These are phyloP conservation scores for Drechslerella coelobrocha DNA, from an alignment of 2,329 filamentous ascomycete species.

Conservation along the genomic window DNA sequence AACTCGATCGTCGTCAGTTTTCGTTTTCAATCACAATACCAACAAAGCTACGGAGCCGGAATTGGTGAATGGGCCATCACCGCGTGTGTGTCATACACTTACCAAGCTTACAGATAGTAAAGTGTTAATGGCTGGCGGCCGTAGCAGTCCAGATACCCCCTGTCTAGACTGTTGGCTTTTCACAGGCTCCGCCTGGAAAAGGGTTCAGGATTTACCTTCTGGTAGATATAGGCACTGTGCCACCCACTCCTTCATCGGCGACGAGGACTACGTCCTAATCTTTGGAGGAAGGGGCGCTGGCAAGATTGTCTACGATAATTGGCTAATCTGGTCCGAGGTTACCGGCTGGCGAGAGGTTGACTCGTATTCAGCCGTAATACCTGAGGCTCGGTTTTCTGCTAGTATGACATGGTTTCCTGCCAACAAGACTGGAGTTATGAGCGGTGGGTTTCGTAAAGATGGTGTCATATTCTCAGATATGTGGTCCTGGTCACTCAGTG, in stretches of 20 bases:
- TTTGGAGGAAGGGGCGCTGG: constrained; percentile 68
- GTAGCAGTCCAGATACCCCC: constrained; percentile 74
- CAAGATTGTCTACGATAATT: constrained; percentile 62
- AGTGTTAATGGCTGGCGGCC: constrained; percentile 75
- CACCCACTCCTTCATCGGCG: constrained; percentile 57
- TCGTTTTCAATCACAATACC: constrained; percentile 10
- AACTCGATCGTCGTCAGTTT: constrained; percentile 22
- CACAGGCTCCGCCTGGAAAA: constrained; percentile 69
- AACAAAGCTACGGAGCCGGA: constrained; percentile 6
- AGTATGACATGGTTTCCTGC: constrained; percentile 57
- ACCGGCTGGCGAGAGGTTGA: constrained; percentile 63
- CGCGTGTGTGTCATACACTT: constrained; percentile 78
- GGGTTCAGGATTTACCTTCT: constrained; percentile 70
- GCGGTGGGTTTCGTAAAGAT: constrained; percentile 20
- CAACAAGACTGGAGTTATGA: constrained; percentile 2
- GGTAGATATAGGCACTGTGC: constrained; percentile 78
- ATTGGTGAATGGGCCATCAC: constrained; percentile 1
- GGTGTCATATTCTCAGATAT: constrained; percentile 28
- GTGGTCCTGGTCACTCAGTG: constrained; percentile 21
- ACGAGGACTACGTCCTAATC: constrained; percentile 63
- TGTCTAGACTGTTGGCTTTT: constrained; percentile 79
- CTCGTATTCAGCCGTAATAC: constrained; percentile 56
- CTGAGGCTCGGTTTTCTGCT: constrained; percentile 66
- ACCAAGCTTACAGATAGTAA: constrained; percentile 68
- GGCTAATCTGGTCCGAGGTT: constrained; percentile 64